Evolutionary conservation across 768 basidiomycete species (phyloP).

Genomic region (Fomitopsis pulvina): DNA sequence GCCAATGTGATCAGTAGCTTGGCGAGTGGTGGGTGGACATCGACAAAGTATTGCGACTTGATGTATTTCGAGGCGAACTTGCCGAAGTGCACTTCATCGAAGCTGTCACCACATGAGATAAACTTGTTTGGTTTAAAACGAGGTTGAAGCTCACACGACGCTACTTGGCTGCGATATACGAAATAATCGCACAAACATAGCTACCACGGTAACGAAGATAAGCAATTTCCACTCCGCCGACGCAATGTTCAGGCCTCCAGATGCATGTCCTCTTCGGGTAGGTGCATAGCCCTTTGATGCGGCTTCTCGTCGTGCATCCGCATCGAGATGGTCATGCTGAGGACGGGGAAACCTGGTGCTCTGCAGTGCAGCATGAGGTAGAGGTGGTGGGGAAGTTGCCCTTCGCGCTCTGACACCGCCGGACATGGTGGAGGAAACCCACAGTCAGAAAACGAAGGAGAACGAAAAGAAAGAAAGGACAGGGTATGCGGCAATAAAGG

Average conservation of each 20-base stretch:
- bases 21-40: slow-evolving; percentile 96
- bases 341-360: slow-evolving; percentile 57
- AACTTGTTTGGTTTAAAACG: not conserved
- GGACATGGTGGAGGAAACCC: slow-evolving; percentile 26
- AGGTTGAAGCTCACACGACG: slow-evolving; percentile 68
- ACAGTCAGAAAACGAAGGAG: slow-evolving; percentile 1
- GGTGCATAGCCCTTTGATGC: slow-evolving; percentile 61
- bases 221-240: slow-evolving; percentile 76
- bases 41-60: slow-evolving; percentile 85
- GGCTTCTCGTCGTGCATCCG: slow-evolving; percentile 63
- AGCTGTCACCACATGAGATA: slow-evolving; percentile 39
- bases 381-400: slow-evolving; percentile 59
- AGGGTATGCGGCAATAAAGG: not conserved
- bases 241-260: slow-evolving; percentile 61
- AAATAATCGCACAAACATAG: slow-evolving; percentile 78
- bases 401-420: slow-evolving; percentile 57
- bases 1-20: slow-evolving; percentile 93
- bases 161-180: slow-evolving; percentile 80
- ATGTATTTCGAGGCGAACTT: slow-evolving; percentile 95
- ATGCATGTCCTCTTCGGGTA: slow-evolving; percentile 34
- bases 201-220: slow-evolving; percentile 57
- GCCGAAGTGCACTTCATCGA: slow-evolving; percentile 98
- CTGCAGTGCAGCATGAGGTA: slow-evolving; percentile 28
- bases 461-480: slow-evolving; percentile 10
- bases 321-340: slow-evolving; percentile 62